A percentile compares a stretch with the other conserved stretches of the same genome.
Conservation (phyloP, 139 green algal species). For the Ostreobium quekettii region DNA sequence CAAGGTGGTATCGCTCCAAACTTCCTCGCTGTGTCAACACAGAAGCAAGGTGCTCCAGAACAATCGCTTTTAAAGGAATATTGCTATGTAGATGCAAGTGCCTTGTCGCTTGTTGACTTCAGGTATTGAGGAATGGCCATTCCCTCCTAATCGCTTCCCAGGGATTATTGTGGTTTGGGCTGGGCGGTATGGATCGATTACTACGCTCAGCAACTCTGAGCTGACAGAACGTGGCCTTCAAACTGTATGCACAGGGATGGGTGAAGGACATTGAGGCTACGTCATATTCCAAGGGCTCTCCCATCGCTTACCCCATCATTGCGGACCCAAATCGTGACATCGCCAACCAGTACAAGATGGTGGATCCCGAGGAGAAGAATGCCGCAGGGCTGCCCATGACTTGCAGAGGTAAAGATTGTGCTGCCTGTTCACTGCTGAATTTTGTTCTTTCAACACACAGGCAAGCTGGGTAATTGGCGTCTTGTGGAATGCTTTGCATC, state of each 20-base stretch:
- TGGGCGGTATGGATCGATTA: no score
- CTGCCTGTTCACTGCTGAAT: neutral
- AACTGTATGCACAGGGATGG: no score
- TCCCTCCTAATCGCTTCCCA: no score
- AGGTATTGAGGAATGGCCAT: constrained; percentile 15
- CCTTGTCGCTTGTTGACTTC: no score
- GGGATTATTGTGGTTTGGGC: no score
- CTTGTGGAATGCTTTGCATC: neutral
- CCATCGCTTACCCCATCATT: constrained; percentile 62
- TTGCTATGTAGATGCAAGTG: no score
- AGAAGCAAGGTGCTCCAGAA: no score
- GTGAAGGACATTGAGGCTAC: constrained; percentile 63
- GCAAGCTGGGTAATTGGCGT: neutral
- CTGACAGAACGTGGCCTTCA: no score
- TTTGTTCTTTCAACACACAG: neutral
- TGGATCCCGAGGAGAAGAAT: constrained; percentile 65
- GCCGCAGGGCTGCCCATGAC: constrained; percentile 41
- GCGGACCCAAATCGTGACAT: constrained; percentile 46
- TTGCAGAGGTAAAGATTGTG: constrained; percentile 18
- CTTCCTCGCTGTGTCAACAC: no score
- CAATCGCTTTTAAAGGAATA: no score
- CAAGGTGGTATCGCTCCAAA: no score
- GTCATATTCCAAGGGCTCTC: constrained; percentile 22
- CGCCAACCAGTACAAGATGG: constrained; percentile 51
- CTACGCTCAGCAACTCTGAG: no score